Conservation (phyloP, 352 stramenopile genomes). For the Pythium vanterpoolii region DNA sequence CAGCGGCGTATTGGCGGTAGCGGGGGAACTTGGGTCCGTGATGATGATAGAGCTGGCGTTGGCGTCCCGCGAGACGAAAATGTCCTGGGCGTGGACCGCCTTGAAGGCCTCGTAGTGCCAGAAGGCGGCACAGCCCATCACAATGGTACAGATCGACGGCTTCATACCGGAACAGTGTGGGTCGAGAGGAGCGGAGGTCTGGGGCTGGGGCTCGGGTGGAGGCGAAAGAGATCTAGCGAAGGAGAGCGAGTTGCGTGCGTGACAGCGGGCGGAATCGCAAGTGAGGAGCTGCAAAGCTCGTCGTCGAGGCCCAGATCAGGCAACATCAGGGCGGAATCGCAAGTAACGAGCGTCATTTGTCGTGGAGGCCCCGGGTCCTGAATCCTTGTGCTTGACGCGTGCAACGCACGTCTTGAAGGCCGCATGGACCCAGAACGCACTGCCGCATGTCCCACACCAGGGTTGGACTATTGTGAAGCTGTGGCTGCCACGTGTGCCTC, state of each 20-base stretch:
- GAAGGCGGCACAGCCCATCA: background rate
- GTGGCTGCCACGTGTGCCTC: too few relatives aligned
- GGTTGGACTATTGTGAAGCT: too few relatives aligned
- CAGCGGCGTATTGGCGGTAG: background rate
- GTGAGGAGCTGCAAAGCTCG: background rate
- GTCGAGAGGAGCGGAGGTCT: background rate
- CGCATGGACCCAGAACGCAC: too few relatives aligned
- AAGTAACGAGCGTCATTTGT: background rate
- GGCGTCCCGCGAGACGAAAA: background rate
- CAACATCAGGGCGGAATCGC: too few relatives aligned
- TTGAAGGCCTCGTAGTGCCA: background rate
- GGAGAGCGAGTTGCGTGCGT: background rate
- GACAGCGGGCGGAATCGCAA: conserved; percentile 3
- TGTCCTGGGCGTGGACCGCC: background rate
- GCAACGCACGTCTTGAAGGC: too few relatives aligned
- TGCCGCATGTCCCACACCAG: too few relatives aligned
- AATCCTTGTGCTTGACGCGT: too few relatives aligned
- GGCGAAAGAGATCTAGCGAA: background rate
- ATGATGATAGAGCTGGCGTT: background rate
- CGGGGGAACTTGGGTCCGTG: background rate
- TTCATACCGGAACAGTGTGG: conserved; percentile 1
- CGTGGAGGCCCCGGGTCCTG: too few relatives aligned
- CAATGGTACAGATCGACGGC: conserved; percentile 1
- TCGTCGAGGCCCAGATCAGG: background rate
- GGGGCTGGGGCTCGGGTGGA: background rate